Percentiles rank a stretch among this genome's conserved stretches.
Conservation (phyloP, 345 rosid genomes). For the Fremontodendron californicum region DNA sequence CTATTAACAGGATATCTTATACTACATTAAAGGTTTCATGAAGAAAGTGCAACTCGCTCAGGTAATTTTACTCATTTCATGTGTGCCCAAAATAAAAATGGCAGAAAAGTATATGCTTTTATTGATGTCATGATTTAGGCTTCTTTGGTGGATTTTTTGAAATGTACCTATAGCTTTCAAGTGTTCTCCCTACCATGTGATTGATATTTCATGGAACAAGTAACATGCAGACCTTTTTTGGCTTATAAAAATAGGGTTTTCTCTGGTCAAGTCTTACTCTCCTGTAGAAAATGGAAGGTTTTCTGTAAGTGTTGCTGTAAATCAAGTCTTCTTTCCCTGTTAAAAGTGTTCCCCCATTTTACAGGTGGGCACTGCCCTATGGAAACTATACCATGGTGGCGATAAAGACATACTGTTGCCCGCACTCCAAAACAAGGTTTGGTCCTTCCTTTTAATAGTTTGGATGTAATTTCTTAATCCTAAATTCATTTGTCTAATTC, state of each 20-base stretch:
- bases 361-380: slow-evolving; percentile 31
- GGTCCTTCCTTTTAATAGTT: slow-evolving; percentile 11
- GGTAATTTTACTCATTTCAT: slow-evolving; percentile 11
- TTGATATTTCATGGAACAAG: not conserved
- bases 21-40: not conserved
- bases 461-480: slow-evolving; percentile 1
- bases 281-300: too few relatives aligned
- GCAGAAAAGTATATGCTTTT: not conserved
- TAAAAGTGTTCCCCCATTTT: slow-evolving; percentile 24
- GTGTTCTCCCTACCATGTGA: slow-evolving; percentile 2
- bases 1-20: slow-evolving; percentile 14
- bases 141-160: not conserved
- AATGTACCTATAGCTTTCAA: slow-evolving; percentile 4
- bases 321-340: slow-evolving; percentile 15
- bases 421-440: slow-evolving; percentile 28
- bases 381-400: slow-evolving; percentile 13
- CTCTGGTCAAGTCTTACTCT: slow-evolving; percentile 8
- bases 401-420: slow-evolving; percentile 22
- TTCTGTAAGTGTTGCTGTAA: slow-evolving; percentile 13
- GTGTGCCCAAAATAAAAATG: not conserved
- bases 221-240: slow-evolving; percentile 1
- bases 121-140: not conserved
- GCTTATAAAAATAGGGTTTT: not conserved
- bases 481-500: slow-evolving; percentile 17
- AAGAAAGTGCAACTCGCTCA: not conserved